Evolutionary conservation across 2,329 filamentous ascomycete species (phyloP).

Genomic region (Neofusicoccum parvum): DNA sequence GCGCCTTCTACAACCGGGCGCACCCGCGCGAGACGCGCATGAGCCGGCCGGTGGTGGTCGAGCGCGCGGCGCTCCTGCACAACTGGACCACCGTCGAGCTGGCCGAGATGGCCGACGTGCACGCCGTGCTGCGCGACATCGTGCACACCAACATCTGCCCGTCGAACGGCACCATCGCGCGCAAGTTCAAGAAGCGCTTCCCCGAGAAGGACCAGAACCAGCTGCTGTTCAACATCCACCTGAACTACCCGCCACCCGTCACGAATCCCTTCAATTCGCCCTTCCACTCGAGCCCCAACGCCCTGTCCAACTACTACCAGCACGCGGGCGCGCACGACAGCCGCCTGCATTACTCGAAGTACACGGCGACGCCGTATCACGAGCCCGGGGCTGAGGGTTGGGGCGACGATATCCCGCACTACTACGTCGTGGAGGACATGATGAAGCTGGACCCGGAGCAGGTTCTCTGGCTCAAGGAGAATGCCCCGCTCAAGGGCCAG

Average conservation of each 20-base stretch:
- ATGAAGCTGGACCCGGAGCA: constrained; percentile 64
- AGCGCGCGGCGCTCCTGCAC: constrained; percentile 59
- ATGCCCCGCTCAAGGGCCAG: constrained; percentile 58
- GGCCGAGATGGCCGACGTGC: constrained; percentile 62
- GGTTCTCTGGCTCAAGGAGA: constrained; percentile 59
- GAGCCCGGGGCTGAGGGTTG: constrained; percentile 62
- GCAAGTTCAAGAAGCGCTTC: constrained; percentile 60
- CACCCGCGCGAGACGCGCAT: constrained; percentile 55
- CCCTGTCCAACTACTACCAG: constrained; percentile 31
- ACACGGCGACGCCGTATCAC: constrained; percentile 51
- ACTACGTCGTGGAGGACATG: constrained; percentile 67
- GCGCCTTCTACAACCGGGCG: constrained; percentile 58
- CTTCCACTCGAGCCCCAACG: constrained; percentile 35
- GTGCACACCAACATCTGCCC: constrained; percentile 62
- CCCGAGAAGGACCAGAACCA: constrained; percentile 52
- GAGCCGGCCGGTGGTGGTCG: constrained; percentile 48
- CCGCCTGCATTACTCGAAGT: constrained; percentile 48
- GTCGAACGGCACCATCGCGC: constrained; percentile 61
- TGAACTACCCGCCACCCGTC: constrained; percentile 51
- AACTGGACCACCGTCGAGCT: constrained; percentile 60
- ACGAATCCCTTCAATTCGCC: constrained; percentile 40
- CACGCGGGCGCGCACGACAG: constrained; percentile 34
- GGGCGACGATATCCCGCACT: constrained; percentile 65
- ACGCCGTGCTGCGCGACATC: constrained; percentile 57
- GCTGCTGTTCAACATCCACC: constrained; percentile 56